Evolutionary conservation across 2,329 filamentous ascomycete species (phyloP).

Genomic region (Stagonosporopsis tanaceti): DNA sequence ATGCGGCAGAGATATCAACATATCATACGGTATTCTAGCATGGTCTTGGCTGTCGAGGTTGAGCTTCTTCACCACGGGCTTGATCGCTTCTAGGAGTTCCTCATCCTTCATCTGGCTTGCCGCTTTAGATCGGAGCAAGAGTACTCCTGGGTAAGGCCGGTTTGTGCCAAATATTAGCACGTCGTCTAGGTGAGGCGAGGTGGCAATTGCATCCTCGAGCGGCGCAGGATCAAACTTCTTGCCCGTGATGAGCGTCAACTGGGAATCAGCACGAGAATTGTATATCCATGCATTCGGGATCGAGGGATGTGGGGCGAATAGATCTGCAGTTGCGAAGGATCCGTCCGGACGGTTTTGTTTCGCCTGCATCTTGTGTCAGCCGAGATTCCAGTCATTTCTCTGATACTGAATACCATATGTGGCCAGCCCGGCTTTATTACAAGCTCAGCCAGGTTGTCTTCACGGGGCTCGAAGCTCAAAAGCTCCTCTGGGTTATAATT

Average conservation of each 20-base stretch:
- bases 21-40: slow-evolving; percentile 58
- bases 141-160: slow-evolving; percentile 62
- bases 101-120: slow-evolving; percentile 40
- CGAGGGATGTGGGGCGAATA: slow-evolving; percentile 64
- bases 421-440: slow-evolving; percentile 66
- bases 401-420: slow-evolving; percentile 50
- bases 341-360: slow-evolving; percentile 67
- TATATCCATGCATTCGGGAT: slow-evolving; percentile 68
- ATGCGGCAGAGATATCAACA: slow-evolving; percentile 59
- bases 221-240: slow-evolving; percentile 74
- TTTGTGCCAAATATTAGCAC: slow-evolving; percentile 70
- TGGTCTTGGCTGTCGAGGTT: slow-evolving; percentile 62
- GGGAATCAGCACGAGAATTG: slow-evolving; percentile 67
- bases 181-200: slow-evolving; percentile 59
- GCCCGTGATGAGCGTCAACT: slow-evolving; percentile 69
- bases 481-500: slow-evolving; percentile 48
- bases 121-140: slow-evolving; percentile 59
- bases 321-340: slow-evolving; percentile 69
- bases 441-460: slow-evolving; percentile 59
- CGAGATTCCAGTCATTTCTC: background rate
- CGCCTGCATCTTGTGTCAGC: slow-evolving; percentile 40
- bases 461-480: slow-evolving; percentile 58
- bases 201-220: slow-evolving; percentile 64
- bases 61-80: slow-evolving; percentile 55
- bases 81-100: slow-evolving; percentile 54